Evolutionary conservation across 208 protist species (phyloP), one percentile per base, ranked within the genome.

Genomic region (Herpetomonas samuelpessoai): DNA sequence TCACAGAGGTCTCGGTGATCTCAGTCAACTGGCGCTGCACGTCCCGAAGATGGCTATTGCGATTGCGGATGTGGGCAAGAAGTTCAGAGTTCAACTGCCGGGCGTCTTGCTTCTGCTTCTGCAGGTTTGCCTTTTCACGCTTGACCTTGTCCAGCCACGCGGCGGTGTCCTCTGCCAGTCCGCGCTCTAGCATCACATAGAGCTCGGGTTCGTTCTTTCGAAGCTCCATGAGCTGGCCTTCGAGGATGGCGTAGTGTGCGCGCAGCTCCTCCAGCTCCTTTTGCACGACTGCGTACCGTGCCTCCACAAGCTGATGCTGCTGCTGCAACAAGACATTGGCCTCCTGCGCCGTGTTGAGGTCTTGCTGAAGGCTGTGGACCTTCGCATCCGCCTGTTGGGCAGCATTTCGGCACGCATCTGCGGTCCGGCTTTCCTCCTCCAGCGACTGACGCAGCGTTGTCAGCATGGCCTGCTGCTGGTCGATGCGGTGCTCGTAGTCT

Each of bases 391-490:
- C 66, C 0, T 66, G 55, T 47, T 78, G 70, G 27, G 72, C 71
- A 19, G 60, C 68, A 22, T 73, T 56, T 4, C 73, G 72, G 52
- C 76, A 80, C 19, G 50, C 14, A 52, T 88, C 85, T 6, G 81
- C 68, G 64, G 62, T 81, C 21, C 53, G 49, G 22, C 68, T 75
- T 50, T 88, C 85, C 61, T 92, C 85, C 25, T 79, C 77, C 10
- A 88, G 57, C 0, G 81, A 72, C 27, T 60, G 38, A 18, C 79
- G 81, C 21, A 92, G 68, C 25, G 81, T 85, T 7, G 57, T 57
- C 41, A 88, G 70, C 49, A 83, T 74, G 1, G 71, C 62, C 53
- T 92, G 75, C 71, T 85, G 79, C 58, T 92, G 81, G 35, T 57
- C 67, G 14, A 92, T 54, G 16, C 79, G 81, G 2, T 52, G 59